Evolutionary conservation across 768 basidiomycete species (phyloP), one percentile per base, ranked within the genome.

Genomic region (Lactifluus rugatus): DNA sequence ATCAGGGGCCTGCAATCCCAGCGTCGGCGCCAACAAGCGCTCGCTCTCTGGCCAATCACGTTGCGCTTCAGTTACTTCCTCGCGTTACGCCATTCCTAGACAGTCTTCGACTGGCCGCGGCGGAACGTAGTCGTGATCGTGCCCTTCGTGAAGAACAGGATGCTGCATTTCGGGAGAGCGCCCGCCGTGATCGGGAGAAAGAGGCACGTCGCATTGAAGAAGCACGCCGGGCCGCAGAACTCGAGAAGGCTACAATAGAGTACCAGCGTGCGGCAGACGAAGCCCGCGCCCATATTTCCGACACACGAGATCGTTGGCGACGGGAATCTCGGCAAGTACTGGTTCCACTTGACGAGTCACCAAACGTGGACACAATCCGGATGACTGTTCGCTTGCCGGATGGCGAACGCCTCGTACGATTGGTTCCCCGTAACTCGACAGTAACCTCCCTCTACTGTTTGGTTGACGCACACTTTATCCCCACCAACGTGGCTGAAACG

Each of bases 121-220:
- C 85, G 62, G 75, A 74, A 49, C 70, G 72, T 21, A 74, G 75
- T 17, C 68, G 73, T 47, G 80, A 61, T 64, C 77, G 91, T 13
- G 71, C 75, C 19, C 66, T 93, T 19, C 78, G 93, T 13, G 86
- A 83, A 26, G 86, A 89, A 64, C 92, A 93, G 65, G 93, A 95
- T 65, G 76, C 79, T 9, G 89, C 89, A 1, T 91, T 90, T 69
- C 72, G 73, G 39, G 82, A 85, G 52, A 76, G 84, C 0, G 84
- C 81, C 2, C 67, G 74, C 37, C 71, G 79, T 5, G 94, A 96
- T 68, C 74, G 77, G 25, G 77, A 76, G 52, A 73, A 70, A 49
- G 69, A 65, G 41, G 68, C 66, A 56, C 61, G 64, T 58, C 68
- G 67, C 58, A 63, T 65, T 41, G 69, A 71, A 61, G 65, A 68